Conservation (phyloP, 2,329 filamentous ascomycete genomes). For the Beauveria scarabaeidicola region DNA sequence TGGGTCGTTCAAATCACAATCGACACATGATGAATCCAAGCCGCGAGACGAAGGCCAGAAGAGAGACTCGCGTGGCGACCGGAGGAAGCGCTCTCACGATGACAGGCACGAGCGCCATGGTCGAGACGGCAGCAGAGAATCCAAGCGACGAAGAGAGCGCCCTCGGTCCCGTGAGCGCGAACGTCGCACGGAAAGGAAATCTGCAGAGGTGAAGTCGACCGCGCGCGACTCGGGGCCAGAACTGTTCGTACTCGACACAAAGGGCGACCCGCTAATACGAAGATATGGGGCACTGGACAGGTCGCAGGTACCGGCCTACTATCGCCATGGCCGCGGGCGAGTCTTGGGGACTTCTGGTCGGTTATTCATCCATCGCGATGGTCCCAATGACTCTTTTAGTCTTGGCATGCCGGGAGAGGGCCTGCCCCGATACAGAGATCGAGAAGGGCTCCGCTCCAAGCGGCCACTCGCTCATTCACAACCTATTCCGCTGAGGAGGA, state of each 20-base stretch:
- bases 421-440: conserved; percentile 10
- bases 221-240: background rate
- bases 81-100: conserved; percentile 7
- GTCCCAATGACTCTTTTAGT: conserved; percentile 47
- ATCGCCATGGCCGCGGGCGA: conserved; percentile 57
- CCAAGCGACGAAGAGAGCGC: conserved; percentile 15
- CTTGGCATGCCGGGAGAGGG: conserved; percentile 37
- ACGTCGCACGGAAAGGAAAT: background rate
- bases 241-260: conserved; percentile 57
- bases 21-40: conserved; percentile 27
- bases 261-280: conserved; percentile 68
- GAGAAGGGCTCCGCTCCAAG: conserved; percentile 15
- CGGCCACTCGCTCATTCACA: conserved; percentile 25
- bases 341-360: conserved; percentile 57
- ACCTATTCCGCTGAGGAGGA: conserved; percentile 32
- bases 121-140: conserved; percentile 13
- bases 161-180: conserved; percentile 2
- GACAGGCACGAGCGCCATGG: conserved; percentile 13
- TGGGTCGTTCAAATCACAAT: conserved; percentile 55
- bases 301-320: conserved; percentile 63
- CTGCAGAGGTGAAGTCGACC: background rate
- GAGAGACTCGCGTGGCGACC: conserved; percentile 10
- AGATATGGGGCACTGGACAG: conserved; percentile 67
- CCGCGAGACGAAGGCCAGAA: conserved; percentile 14
- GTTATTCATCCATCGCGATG: conserved; percentile 59